Percentiles rank a stretch among this genome's conserved stretches.
These are phyloP conservation scores for Aschersonia sp. DNA, from an alignment of 2,329 filamentous ascomycete genomes.

Conservation along the genomic window DNA sequence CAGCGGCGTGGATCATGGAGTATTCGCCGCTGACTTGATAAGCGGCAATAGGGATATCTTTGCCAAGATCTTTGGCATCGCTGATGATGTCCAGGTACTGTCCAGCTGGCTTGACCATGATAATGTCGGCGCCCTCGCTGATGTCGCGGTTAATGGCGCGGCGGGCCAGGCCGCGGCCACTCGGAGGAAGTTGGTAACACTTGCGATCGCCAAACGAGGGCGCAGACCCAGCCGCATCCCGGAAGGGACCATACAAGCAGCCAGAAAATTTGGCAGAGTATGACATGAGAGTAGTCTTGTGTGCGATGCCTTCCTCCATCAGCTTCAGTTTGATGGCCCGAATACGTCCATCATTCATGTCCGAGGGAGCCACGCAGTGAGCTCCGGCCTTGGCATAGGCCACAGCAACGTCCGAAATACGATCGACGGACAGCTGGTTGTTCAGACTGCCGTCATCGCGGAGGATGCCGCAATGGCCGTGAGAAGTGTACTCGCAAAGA, in stretches of 20 bases:
- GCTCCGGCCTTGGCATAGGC: conserved; percentile 92
- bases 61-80: conserved; percentile 87
- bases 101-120: conserved; percentile 97
- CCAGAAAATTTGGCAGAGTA: conserved; percentile 97
- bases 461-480: conserved; percentile 94
- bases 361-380: conserved; percentile 90
- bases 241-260: conserved; percentile 92
- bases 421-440: conserved; percentile 84
- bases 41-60: conserved; percentile 82
- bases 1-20: conserved; percentile 93
- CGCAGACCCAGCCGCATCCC: conserved; percentile 81
- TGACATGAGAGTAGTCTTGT: conserved; percentile 88
- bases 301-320: conserved; percentile 85
- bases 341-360: conserved; percentile 98
- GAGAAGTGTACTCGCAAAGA: conserved; percentile 95
- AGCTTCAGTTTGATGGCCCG: conserved; percentile 96
- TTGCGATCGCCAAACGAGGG: conserved; percentile 89
- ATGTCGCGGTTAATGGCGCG: conserved; percentile 86
- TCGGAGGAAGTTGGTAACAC: conserved; percentile 93
- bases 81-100: conserved; percentile 96
- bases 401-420: conserved; percentile 93
- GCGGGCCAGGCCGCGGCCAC: conserved; percentile 79
- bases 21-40: conserved; percentile 97
- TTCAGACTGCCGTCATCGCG: conserved; percentile 86
- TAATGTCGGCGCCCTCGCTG: conserved; percentile 85